A percentile compares a stretch with the other conserved stretches of the same genome.
Conservation (phyloP, 768 basidiomycete genomes). For the Krasilnikovozyma curviuscula region DNA sequence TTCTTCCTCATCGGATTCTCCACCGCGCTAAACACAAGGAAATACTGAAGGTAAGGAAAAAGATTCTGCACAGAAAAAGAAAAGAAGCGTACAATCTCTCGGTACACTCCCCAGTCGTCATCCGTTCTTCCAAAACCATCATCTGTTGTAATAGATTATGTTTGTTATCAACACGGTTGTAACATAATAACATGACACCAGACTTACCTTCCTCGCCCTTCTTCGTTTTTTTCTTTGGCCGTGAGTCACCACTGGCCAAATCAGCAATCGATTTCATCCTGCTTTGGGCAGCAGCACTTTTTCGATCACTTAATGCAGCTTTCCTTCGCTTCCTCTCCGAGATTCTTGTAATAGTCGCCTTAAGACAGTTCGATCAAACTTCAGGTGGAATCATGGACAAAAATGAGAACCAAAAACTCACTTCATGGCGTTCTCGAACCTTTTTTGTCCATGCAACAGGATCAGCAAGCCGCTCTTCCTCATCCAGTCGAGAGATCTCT, state of each 20-base stretch:
- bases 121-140: constrained; percentile 87
- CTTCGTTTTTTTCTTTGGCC: constrained; percentile 58
- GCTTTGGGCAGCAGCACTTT: constrained; percentile 84
- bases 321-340: constrained; percentile 60
- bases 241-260: constrained; percentile 61
- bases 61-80: background rate
- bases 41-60: background rate
- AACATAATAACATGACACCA: background rate
- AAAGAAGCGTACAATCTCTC: constrained; percentile 56
- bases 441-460: constrained; percentile 52
- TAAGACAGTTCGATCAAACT: background rate
- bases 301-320: constrained; percentile 69
- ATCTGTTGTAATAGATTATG: constrained; percentile 34
- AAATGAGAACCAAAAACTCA: constrained; percentile 22
- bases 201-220: constrained; percentile 55
- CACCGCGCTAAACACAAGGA: constrained; percentile 22
- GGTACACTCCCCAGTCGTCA: constrained; percentile 93
- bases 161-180: background rate
- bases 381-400: background rate
- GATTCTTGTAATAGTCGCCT: constrained; percentile 66
- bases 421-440: constrained; percentile 63
- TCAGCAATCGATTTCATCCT: constrained; percentile 91
- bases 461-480: constrained; percentile 54
- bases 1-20: constrained; percentile 64
- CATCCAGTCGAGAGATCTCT: constrained; percentile 44